Evolutionary conservation across 2,329 filamentous ascomycete species (phyloP).

Genomic region (Neoscytalidium dimidiatum): DNA sequence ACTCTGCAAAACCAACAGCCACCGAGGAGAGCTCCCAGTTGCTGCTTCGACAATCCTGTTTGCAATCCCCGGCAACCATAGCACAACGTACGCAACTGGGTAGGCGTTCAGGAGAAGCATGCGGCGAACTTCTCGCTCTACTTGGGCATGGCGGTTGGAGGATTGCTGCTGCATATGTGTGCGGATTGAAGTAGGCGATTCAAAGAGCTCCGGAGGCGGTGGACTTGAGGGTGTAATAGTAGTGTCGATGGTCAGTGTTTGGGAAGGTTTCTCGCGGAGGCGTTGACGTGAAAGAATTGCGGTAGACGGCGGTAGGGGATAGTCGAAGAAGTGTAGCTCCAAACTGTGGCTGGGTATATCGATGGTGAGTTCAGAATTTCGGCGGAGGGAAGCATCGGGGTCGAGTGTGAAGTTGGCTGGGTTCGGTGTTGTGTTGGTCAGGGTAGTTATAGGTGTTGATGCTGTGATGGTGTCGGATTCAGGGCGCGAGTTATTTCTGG

Average conservation of each 20-base stretch:
- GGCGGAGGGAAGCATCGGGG: not conserved
- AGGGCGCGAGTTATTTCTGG: not conserved
- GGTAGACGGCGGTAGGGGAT: not conserved
- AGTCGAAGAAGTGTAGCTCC: not conserved
- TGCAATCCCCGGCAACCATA: slow-evolving; percentile 36
- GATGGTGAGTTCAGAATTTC: not conserved
- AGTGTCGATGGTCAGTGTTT: slow-evolving; percentile 9
- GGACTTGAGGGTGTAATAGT: not conserved
- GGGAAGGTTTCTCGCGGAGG: slow-evolving; percentile 6
- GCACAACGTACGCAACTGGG: slow-evolving; percentile 34
- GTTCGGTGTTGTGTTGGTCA: not conserved
- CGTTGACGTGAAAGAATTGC: not conserved
- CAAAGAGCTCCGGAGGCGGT: slow-evolving; percentile 2
- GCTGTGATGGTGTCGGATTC: not conserved
- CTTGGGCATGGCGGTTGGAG: slow-evolving; percentile 21
- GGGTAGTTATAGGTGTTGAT: not conserved
- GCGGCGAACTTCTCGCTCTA: slow-evolving; percentile 26
- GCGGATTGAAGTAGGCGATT: slow-evolving; percentile 9
- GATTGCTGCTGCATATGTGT: slow-evolving; percentile 7
- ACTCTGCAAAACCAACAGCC: slow-evolving; percentile 23
- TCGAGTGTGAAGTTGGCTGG: not conserved
- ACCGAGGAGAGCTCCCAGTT: slow-evolving; percentile 20
- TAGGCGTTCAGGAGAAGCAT: slow-evolving; percentile 38
- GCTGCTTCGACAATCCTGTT: slow-evolving; percentile 26
- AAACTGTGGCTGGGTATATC: not conserved